Conservation (phyloP, 202 grass and related monocot species). For the Setaria italica region DNA sequence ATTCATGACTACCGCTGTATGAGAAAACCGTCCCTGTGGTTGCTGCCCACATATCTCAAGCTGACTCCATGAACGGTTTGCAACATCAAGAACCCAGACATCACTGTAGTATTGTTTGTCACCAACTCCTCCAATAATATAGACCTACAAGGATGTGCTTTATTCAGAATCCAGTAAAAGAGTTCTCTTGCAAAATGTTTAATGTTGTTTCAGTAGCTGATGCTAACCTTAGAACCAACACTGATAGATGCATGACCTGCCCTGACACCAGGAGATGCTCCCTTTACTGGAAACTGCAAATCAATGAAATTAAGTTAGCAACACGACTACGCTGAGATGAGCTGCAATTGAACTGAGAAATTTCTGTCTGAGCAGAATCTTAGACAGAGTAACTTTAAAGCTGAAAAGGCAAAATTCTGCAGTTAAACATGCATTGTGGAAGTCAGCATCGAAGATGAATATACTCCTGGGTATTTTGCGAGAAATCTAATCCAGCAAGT, state of each 20-base stretch:
- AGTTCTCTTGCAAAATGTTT: background rate
- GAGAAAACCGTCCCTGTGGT: constrained; percentile 92
- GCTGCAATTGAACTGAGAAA: background rate
- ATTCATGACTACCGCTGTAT: constrained; percentile 73
- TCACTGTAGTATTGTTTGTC: constrained; percentile 97
- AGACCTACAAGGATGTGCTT: constrained; percentile 54
- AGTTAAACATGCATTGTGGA: background rate
- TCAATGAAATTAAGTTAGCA: constrained; percentile 21
- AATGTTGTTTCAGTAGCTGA: background rate
- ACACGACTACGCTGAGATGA: background rate
- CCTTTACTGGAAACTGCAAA: constrained; percentile 73
- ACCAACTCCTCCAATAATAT: constrained; percentile 93
- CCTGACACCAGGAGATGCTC: constrained; percentile 79
- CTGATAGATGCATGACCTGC: constrained; percentile 87
- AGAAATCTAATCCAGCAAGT: constrained; percentile 1
- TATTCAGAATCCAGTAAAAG: constrained; percentile 17
- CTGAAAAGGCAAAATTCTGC: background rate
- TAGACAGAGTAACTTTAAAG: background rate
- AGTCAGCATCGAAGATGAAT: constrained; percentile 27
- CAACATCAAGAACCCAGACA: constrained; percentile 89
- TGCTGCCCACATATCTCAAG: constrained; percentile 84
- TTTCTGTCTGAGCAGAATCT: background rate
- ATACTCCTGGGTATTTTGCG: background rate
- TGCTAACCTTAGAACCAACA: constrained; percentile 82
- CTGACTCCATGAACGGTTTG: constrained; percentile 68